Evolutionary conservation across 441 rosid species (phyloP), one percentile per base, ranked within the genome.

Genomic region (Aleurites moluccanus): DNA sequence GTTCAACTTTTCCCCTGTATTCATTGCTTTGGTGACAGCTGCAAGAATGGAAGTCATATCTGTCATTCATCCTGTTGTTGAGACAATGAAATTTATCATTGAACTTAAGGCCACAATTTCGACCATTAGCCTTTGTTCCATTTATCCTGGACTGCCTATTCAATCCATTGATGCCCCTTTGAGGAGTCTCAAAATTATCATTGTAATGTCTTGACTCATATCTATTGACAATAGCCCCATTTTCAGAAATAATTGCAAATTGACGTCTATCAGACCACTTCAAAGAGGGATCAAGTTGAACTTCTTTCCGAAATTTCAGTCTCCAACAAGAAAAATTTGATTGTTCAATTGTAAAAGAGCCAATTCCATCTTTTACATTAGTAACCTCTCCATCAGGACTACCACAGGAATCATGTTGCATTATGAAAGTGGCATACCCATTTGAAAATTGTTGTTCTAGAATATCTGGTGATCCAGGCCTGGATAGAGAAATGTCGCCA

Each of bases 251-350:
- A 76, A 70, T 77, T 47, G 86, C 69, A 73, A 76, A 83, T 71
- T 90, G 85, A 49, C 81, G 79, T 61, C 87, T 88, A 63, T 88
- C 97, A 73, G 88, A 81, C 95, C 92, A 86, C 80, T 87, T 88
- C 76, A 82, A 55, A 50, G 88, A 78, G 70, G 86, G 75, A 83
- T 92, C 89, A 61, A 77, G 78, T 64, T 80, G 89, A 73, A 73
- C 77, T 74, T 90, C 93, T 85, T 87, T 91, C 75, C 80, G 79
- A 78, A 80, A 78, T 76, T 81, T 92, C 78, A 80, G 75, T 79
- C 88, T 87, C 72, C 85, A 85, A 71, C 79, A 84, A 77, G 86
- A 87, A 85, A 81, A 77, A 78, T 86, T 86, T 62, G 81, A 77
- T 50, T 84, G 89, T 74, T 90, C 89, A 28, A 79, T 78, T 28